Conservation (phyloP, 1,284 basidiomycete species). For the Pseudozyma flocculosa region DNA sequence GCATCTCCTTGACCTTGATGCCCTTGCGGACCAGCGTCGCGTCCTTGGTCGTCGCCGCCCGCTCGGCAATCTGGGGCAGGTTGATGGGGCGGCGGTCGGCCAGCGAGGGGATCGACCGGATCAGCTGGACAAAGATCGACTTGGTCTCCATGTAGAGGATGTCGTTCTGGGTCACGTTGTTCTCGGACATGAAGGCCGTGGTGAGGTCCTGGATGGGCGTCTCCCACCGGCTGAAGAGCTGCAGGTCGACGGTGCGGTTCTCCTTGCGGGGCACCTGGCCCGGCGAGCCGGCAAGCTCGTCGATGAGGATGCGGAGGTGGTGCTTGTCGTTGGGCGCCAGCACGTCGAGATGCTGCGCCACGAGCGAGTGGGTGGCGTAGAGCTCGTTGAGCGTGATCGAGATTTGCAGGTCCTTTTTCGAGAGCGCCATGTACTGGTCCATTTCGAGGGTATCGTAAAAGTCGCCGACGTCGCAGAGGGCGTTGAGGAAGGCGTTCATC, state of each 20-base stretch:
- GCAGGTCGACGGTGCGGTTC: slow-evolving; percentile 88
- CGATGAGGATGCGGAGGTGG: slow-evolving; percentile 90
- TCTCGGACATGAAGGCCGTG: slow-evolving; percentile 83
- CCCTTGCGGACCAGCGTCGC: slow-evolving; percentile 90
- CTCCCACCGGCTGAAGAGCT: slow-evolving; percentile 96
- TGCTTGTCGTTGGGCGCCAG: slow-evolving; percentile 95
- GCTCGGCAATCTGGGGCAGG: slow-evolving; percentile 83
- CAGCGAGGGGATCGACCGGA: slow-evolving; percentile 82
- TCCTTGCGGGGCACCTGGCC: slow-evolving; percentile 94
- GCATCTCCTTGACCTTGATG: slow-evolving; percentile 98
- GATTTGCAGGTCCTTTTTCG: slow-evolving; percentile 97
- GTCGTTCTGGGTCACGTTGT: slow-evolving; percentile 94
- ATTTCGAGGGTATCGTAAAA: slow-evolving; percentile 99
- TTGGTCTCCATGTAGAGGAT: slow-evolving; percentile 99
- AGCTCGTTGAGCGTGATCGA: slow-evolving; percentile 99
- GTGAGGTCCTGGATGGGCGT: slow-evolving; percentile 97
- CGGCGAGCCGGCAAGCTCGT: slow-evolving; percentile 90
- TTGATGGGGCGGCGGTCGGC: slow-evolving; percentile 84
- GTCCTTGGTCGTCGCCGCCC: slow-evolving; percentile 94
- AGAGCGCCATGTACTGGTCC: slow-evolving; percentile 99
- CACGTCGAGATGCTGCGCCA: slow-evolving; percentile 90
- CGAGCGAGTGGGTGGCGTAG: slow-evolving; percentile 94
- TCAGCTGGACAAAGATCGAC: slow-evolving; percentile 95
- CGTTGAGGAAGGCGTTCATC: slow-evolving; percentile 95
- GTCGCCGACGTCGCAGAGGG: slow-evolving; percentile 95